These are phyloP conservation scores for Trypanosoma rangeli DNA, from an alignment of 208 protist species.

Conservation along the genomic window DNA sequence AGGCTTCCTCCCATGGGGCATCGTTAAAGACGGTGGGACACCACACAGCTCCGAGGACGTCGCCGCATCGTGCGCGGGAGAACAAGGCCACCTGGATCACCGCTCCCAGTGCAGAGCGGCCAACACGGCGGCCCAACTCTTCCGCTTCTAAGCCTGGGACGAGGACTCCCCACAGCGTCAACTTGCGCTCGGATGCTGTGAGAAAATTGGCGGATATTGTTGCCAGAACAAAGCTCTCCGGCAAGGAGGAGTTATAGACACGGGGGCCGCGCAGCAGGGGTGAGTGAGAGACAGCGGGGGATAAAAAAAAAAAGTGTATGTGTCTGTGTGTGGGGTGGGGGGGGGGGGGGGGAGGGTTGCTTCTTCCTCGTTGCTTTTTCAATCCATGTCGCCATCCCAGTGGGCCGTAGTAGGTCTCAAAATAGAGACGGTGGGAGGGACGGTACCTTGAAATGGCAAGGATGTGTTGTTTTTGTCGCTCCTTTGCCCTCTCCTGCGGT, in stretches of 20 bases:
- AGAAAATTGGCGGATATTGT: conserved; percentile 64
- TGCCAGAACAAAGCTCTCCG: conserved; percentile 43
- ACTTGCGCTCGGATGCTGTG: conserved; percentile 33
- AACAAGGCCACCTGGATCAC: neutral
- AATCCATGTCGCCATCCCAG: too few species aligned
- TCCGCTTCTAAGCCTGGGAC: neutral
- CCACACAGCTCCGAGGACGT: neutral
- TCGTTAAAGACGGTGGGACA: conserved; percentile 3
- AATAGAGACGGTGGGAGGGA: neutral
- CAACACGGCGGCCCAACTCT: neutral
- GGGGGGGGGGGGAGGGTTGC: neutral
- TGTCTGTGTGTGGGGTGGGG: neutral
- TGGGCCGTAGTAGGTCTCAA: neutral
- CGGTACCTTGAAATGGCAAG: neutral
- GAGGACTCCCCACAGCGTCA: neutral
- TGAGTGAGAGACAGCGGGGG: neutral
- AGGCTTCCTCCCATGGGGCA: neutral
- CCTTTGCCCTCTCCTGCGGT: neutral
- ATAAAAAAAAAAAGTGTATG: conserved; percentile 6
- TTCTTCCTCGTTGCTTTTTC: neutral
- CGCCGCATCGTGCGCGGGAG: neutral
- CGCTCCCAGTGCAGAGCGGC: neutral
- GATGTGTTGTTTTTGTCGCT: neutral
- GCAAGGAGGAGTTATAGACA: conserved; percentile 25
- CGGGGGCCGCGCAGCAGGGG: neutral